Evolutionary conservation across 176 grass and related monocot genomes (phyloP).

Genomic region (Saccharum spontaneum): DNA sequence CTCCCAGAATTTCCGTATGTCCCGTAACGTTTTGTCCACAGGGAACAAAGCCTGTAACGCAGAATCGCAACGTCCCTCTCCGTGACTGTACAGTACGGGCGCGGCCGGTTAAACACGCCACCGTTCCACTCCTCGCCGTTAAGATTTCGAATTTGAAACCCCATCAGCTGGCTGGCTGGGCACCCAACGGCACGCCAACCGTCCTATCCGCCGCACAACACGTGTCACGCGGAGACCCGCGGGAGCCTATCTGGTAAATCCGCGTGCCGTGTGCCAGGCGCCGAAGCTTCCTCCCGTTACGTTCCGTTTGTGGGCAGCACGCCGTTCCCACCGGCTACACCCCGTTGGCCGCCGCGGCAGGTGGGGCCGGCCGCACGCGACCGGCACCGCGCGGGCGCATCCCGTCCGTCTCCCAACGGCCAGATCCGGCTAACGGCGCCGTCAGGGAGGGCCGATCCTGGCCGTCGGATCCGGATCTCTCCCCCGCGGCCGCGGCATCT

Average conservation of each 20-base stretch:
- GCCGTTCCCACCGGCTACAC: constrained; percentile 3
- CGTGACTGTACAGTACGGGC: neutral
- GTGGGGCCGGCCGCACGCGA: constrained; percentile 21
- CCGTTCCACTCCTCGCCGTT: neutral
- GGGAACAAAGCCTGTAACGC: neutral
- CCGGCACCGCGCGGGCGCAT: neutral
- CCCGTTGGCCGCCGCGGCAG: constrained; percentile 21
- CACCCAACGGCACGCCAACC: neutral
- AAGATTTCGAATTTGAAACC: neutral
- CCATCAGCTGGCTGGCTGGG: neutral
- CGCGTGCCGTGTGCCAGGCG: neutral
- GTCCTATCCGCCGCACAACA: neutral
- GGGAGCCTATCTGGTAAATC: neutral
- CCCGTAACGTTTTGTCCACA: neutral
- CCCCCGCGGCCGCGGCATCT: constrained; percentile 9
- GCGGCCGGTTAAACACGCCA: neutral
- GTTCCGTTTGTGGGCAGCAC: neutral
- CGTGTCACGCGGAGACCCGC: neutral
- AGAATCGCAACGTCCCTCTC: neutral
- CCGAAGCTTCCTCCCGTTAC: neutral
- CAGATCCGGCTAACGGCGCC: constrained; percentile 45
- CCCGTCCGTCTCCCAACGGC: constrained; percentile 6
- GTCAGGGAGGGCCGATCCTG: neutral
- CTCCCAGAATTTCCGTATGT: neutral
- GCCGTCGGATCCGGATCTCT: constrained; percentile 44